Conservation (phyloP, 306 rosid genomes). For the Fragaria ananassa region DNA sequence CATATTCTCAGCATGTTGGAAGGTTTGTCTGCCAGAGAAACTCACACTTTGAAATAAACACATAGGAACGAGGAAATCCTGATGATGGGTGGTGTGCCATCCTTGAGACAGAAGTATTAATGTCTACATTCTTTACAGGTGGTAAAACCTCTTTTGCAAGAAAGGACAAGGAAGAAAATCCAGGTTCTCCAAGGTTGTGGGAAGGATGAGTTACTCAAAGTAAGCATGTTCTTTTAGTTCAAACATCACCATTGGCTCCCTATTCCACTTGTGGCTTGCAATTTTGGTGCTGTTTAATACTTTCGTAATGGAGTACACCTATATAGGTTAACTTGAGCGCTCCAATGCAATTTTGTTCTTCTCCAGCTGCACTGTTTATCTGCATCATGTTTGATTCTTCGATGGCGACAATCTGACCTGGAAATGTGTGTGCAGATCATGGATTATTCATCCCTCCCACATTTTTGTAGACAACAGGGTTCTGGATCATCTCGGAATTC, state of each 20-base stretch:
- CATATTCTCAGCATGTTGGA: conserved; percentile 98
- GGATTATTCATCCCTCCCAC: conserved; percentile 87
- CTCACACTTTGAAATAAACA: not conserved
- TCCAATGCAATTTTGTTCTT: not conserved
- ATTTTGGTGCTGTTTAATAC: not conserved
- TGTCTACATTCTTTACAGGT: conserved; percentile 44
- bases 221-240: conserved; percentile 26
- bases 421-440: conserved; percentile 54
- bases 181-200: conserved; percentile 91
- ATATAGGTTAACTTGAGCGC: not conserved
- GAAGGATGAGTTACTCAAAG: conserved; percentile 83
- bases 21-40: conserved; percentile 48
- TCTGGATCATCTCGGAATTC: conserved; percentile 64
- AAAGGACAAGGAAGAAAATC: conserved; percentile 84
- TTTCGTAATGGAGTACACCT: not conserved
- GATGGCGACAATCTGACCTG: not conserved
- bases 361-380: not conserved
- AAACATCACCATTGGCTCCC: not conserved
- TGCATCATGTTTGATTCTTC: not conserved
- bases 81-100: not conserved
- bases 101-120: conserved; percentile 12
- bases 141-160: conserved; percentile 92
- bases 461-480: conserved; percentile 70
- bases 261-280: conserved; percentile 2
- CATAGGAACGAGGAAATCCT: not conserved